Conservation (phyloP, 768 basidiomycete species). For the Podaxis carcinomalis region DNA sequence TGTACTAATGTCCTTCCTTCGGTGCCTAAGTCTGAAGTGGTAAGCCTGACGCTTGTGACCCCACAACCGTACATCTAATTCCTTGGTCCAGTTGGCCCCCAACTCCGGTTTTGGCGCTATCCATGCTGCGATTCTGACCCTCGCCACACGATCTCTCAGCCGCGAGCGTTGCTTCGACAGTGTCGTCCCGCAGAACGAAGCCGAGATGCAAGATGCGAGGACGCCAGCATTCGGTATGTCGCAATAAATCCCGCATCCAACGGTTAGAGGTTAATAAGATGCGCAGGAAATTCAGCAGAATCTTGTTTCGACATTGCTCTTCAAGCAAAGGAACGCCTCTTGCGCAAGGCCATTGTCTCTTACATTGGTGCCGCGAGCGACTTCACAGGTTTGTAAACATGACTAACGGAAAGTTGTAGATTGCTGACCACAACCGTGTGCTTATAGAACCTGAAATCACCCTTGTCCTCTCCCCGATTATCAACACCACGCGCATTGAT, state of each 20-base stretch:
- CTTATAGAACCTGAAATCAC: conserved; percentile 66
- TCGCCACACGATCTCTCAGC: conserved; percentile 71
- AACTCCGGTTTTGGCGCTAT: conserved; percentile 82
- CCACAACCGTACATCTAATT: neutral
- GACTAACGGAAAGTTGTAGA: neutral
- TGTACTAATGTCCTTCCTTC: conserved; percentile 64
- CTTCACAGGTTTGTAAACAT: conserved; percentile 49
- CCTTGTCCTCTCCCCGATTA: conserved; percentile 65
- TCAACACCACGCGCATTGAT: conserved; percentile 51
- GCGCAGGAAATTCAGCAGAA: conserved; percentile 44
- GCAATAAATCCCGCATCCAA: neutral
- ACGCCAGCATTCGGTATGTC: conserved; percentile 50
- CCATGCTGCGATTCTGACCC: conserved; percentile 71
- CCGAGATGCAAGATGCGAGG: conserved; percentile 54
- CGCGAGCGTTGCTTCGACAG: conserved; percentile 51
- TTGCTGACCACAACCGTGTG: neutral
- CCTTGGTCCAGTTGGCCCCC: conserved; percentile 40
- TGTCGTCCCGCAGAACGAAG: conserved; percentile 62
- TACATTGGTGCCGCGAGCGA: conserved; percentile 73
- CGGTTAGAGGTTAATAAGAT: neutral
- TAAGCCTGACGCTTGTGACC: conserved; percentile 30
- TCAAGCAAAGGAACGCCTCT: conserved; percentile 47
- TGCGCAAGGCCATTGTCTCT: conserved; percentile 57
- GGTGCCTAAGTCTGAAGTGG: conserved; percentile 76
- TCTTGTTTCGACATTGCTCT: conserved; percentile 60